phyloP scores from a whole-genome alignment of 2,329 filamentous ascomycete species.

The Grosmannia clavigera region DNA sequence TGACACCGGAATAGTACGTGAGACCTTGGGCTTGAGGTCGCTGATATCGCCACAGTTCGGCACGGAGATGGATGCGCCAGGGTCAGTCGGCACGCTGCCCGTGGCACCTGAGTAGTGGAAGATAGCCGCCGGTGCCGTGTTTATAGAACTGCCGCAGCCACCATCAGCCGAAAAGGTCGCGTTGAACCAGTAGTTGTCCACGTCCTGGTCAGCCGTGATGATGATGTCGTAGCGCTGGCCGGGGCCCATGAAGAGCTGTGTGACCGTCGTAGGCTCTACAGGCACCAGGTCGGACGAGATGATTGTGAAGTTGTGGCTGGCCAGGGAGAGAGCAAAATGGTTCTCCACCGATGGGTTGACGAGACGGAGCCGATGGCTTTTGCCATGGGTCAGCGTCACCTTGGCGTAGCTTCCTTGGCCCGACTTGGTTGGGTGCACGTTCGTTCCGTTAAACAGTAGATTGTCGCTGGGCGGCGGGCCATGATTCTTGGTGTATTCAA shows the following conservation, averaged over 20 bases:
- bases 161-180: slow-evolving; percentile 17
- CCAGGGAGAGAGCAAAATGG: slow-evolving; percentile 35
- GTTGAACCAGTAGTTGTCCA: slow-evolving; percentile 30
- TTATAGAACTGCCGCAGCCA: slow-evolving; percentile 14
- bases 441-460: slow-evolving; percentile 31
- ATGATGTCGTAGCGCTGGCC: slow-evolving; percentile 30
- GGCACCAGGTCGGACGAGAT: slow-evolving; percentile 39
- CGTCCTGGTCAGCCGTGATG: slow-evolving; percentile 25
- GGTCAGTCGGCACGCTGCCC: slow-evolving; percentile 12
- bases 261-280: slow-evolving; percentile 31
- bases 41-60: slow-evolving; percentile 1
- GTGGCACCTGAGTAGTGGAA: slow-evolving; percentile 18
- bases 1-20: background rate
- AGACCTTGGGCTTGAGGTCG: slow-evolving; percentile 6
- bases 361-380: slow-evolving; percentile 32
- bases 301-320: slow-evolving; percentile 35
- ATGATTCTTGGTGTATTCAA: background rate
- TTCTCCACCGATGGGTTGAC: slow-evolving; percentile 39
- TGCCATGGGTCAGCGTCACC: slow-evolving; percentile 26
- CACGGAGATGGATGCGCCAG: slow-evolving; percentile 4
- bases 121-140: slow-evolving; percentile 17
- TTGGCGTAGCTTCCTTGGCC: slow-evolving; percentile 18
- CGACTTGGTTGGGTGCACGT: slow-evolving; percentile 16
- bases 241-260: slow-evolving; percentile 36
- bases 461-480: slow-evolving; percentile 18